phyloP scores from a whole-genome alignment of 345 rosid genomes.

The Ceriops tagal region DNA sequence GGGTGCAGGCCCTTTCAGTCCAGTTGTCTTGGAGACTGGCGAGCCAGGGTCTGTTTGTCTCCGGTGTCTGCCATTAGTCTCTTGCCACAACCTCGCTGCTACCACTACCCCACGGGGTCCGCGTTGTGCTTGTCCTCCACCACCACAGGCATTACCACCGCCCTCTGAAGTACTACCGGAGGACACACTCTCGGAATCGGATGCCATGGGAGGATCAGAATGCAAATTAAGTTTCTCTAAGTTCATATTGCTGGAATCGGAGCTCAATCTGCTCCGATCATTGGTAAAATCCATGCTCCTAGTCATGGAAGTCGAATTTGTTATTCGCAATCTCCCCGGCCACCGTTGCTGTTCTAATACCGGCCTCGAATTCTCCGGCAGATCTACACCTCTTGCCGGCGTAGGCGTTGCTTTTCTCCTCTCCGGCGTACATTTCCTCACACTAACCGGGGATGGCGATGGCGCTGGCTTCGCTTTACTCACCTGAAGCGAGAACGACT shows the following conservation, averaged over 20 bases:
- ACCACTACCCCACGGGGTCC: conserved; percentile 39
- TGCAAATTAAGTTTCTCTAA: conserved; percentile 20
- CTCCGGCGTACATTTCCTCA: conserved; percentile 76
- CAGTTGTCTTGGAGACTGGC: conserved; percentile 32
- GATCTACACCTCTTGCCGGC: conserved; percentile 40
- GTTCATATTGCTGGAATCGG: conserved; percentile 47
- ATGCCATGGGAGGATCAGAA: conserved; percentile 39
- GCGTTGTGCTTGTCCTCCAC: conserved; percentile 24
- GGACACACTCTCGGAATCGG: conserved; percentile 86
- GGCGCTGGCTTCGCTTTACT: conserved; percentile 73
- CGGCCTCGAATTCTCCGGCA: conserved; percentile 55
- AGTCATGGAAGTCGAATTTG: conserved; percentile 47
- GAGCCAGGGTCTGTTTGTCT: conserved; percentile 45
- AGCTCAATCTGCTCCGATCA: conserved; percentile 48
- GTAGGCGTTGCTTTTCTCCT: conserved; percentile 45
- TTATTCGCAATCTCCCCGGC: conserved; percentile 62
- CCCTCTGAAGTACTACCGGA: conserved; percentile 65
- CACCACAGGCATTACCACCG: conserved; percentile 18
- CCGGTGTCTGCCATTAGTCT: conserved; percentile 42
- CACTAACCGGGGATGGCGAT: conserved; percentile 44
- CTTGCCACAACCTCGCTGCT: conserved; percentile 57
- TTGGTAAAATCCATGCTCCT: conserved; percentile 63
- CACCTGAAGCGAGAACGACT: conserved; percentile 64
- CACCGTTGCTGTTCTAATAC: conserved; percentile 58
- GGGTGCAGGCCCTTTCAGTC: conserved; percentile 33